A percentile compares a stretch with the other conserved stretches of the same genome.
Conservation (phyloP, 2,329 filamentous ascomycete genomes). For the Colletotrichum spaethianum region DNA sequence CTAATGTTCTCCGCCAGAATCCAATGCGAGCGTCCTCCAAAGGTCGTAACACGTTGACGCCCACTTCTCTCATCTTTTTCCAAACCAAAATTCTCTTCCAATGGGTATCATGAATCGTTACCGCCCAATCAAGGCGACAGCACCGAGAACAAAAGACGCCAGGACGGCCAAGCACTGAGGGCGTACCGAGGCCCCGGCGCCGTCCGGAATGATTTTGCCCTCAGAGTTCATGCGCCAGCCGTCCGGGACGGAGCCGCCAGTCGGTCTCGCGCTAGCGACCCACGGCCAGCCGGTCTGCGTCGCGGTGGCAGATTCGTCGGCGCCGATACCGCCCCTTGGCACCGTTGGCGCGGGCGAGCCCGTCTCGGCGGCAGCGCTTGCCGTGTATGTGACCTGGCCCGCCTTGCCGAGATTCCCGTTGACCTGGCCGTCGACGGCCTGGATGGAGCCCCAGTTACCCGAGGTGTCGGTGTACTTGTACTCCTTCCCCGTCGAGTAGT, state of each 20-base stretch:
- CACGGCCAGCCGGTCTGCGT: conserved; percentile 78
- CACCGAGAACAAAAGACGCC: conserved; percentile 45
- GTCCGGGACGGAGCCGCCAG: conserved; percentile 74
- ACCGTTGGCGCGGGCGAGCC: conserved; percentile 75
- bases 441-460: conserved; percentile 87
- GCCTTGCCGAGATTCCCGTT: conserved; percentile 76
- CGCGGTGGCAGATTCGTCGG: conserved; percentile 65
- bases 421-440: conserved; percentile 82
- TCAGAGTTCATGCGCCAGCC: conserved; percentile 86
- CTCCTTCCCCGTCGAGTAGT: conserved; percentile 92
- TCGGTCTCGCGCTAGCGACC: conserved; percentile 69
- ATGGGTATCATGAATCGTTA: conserved; percentile 12
- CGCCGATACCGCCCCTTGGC: conserved; percentile 78
- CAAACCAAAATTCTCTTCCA: not conserved
- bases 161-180: conserved; percentile 46
- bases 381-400: conserved; percentile 65
- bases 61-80: not conserved
- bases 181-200: conserved; percentile 63
- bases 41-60: not conserved
- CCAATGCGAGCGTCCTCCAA: conserved; percentile 15
- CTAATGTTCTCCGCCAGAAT: not conserved
- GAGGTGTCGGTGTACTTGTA: conserved; percentile 87
- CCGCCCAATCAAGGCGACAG: conserved; percentile 38
- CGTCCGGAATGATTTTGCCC: conserved; percentile 83
- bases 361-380: conserved; percentile 73